phyloP scores from a whole-genome alignment of 164 flowering plant species.

The Euptelea pleiosperma region DNA sequence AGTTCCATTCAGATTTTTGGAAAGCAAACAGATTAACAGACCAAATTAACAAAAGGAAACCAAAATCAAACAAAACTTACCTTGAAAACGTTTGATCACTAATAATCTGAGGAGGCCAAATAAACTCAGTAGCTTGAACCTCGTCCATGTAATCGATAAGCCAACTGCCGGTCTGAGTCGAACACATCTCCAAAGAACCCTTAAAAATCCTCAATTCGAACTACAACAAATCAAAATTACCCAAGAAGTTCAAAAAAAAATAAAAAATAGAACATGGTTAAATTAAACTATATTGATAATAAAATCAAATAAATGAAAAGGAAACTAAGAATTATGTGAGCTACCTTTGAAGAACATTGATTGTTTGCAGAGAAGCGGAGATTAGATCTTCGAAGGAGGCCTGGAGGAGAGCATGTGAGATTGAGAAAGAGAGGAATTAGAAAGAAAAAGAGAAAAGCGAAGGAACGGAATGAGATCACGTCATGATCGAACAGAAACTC shows the following conservation, averaged over 20 bases:
- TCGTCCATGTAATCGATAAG: constrained; percentile 23
- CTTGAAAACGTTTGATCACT: constrained; percentile 13
- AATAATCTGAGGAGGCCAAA: constrained; percentile 21
- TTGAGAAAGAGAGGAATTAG: background rate
- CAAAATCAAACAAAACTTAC: constrained; percentile 3
- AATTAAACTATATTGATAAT: background rate
- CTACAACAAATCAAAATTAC: constrained; percentile 2
- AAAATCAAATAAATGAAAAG: background rate
- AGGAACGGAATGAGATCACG: constrained; percentile 1
- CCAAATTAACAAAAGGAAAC: no score
- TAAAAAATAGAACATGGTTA: background rate
- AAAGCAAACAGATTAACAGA: no score
- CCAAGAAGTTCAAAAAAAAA: background rate
- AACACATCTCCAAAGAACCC: constrained; percentile 15
- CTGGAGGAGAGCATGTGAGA: background rate
- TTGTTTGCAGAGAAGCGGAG: constrained; percentile 5
- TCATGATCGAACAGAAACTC: background rate
- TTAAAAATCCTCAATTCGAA: background rate
- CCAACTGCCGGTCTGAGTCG: constrained; percentile 16
- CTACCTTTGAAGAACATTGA: background rate
- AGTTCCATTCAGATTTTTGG: no score
- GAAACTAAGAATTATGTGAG: background rate
- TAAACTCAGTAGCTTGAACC: constrained; percentile 16
- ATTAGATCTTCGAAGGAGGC: background rate
- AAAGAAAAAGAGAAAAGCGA: background rate